A percentile compares a stretch with the other conserved stretches of the same genome.
phyloP scores from a whole-genome alignment of 441 rosid species.

The Gossypium davidsonii region DNA sequence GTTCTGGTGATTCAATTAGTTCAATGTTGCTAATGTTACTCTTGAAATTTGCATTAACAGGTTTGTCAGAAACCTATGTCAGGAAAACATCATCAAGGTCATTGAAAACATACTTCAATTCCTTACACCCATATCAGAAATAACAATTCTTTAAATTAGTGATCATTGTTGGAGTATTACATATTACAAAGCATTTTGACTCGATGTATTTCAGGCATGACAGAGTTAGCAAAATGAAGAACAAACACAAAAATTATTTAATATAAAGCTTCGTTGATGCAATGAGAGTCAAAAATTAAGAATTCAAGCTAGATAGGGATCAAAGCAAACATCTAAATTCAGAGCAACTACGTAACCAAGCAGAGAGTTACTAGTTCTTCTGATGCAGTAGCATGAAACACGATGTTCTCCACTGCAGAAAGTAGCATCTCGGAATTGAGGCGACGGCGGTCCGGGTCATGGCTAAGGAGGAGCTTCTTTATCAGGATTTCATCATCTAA shows the following conservation, averaged over 20 bases:
- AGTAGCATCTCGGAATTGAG: slow-evolving; percentile 58
- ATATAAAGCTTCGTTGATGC: neutral
- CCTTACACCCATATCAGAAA: neutral
- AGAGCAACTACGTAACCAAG: slow-evolving; percentile 3
- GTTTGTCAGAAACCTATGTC: slow-evolving; percentile 33
- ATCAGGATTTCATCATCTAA: slow-evolving; percentile 48
- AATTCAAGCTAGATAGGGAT: neutral
- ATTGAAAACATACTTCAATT: neutral
- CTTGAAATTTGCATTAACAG: slow-evolving; percentile 20
- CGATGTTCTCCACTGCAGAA: slow-evolving; percentile 47
- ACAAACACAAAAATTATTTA: neutral
- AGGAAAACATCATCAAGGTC: neutral
- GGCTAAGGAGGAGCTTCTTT: slow-evolving; percentile 48
- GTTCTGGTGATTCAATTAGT: slow-evolving; percentile 38
- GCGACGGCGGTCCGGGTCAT: slow-evolving; percentile 71
- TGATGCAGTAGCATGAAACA: slow-evolving; percentile 33
- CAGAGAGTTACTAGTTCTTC: slow-evolving; percentile 26
- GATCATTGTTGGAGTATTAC: neutral
- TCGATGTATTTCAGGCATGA: neutral
- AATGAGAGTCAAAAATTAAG: neutral
- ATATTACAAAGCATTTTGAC: neutral
- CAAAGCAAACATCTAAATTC: neutral
- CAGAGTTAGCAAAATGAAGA: neutral
- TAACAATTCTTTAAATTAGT: neutral
- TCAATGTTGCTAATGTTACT: slow-evolving; percentile 32